Evolutionary conservation across 2,329 filamentous ascomycete species (phyloP).

Genomic region (Ceratocystis destructans): DNA sequence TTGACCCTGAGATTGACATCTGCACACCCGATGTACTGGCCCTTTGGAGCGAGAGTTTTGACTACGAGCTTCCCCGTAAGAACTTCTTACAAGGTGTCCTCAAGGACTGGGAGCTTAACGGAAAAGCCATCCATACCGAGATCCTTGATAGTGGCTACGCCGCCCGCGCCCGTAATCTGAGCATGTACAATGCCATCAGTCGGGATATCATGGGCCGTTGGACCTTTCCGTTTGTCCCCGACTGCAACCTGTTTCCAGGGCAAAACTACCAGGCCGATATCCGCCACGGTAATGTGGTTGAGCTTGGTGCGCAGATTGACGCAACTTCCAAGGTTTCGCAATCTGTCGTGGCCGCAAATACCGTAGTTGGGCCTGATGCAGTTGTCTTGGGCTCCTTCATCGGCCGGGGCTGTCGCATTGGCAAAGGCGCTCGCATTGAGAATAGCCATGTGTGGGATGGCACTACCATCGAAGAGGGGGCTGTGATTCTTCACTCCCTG

Average conservation of each 20-base stretch:
- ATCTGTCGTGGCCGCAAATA: slow-evolving; percentile 64
- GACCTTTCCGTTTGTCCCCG: slow-evolving; percentile 79
- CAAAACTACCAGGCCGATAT: slow-evolving; percentile 64
- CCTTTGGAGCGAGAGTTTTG: slow-evolving; percentile 93
- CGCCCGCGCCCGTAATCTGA: slow-evolving; percentile 70
- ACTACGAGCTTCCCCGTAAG: slow-evolving; percentile 78
- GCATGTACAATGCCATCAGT: slow-evolving; percentile 79
- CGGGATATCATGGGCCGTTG: slow-evolving; percentile 75
- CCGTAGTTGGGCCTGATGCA: slow-evolving; percentile 59
- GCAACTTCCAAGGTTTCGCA: slow-evolving; percentile 56
- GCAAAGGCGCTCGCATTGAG: slow-evolving; percentile 64
- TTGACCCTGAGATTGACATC: slow-evolving; percentile 92
- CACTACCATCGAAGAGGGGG: slow-evolving; percentile 59
- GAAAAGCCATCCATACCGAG: slow-evolving; percentile 89
- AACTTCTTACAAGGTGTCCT: slow-evolving; percentile 86
- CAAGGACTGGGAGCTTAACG: slow-evolving; percentile 93
- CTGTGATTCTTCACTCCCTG: slow-evolving; percentile 56
- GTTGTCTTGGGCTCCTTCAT: slow-evolving; percentile 63
- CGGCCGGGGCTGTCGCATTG: slow-evolving; percentile 74
- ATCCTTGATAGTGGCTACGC: slow-evolving; percentile 74
- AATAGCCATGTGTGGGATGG: slow-evolving; percentile 84
- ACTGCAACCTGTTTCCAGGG: slow-evolving; percentile 67
- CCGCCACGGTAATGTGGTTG: slow-evolving; percentile 23
- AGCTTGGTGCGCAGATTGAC: slow-evolving; percentile 64
- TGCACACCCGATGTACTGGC: slow-evolving; percentile 92